A percentile compares a stretch with the other conserved stretches of the same genome.
phyloP scores from a whole-genome alignment of 202 grass and related monocot genomes.

The Bolboschoenoplectus hybrid region DNA sequence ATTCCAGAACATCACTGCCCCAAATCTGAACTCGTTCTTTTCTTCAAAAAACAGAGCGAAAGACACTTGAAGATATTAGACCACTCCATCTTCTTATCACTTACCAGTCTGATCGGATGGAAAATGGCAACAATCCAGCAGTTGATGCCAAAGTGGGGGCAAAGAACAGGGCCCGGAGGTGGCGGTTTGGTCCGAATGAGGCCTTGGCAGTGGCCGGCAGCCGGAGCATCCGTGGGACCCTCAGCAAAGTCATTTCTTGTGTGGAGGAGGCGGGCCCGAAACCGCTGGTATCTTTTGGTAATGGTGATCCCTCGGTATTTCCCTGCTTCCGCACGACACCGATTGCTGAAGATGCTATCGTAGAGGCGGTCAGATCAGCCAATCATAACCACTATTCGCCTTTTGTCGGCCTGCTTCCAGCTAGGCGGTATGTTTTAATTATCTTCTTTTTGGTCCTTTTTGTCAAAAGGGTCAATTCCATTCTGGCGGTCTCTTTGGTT shows the following conservation, averaged over 20 bases:
- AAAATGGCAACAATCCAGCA: neutral
- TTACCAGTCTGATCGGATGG: neutral
- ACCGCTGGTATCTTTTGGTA: conserved; percentile 47
- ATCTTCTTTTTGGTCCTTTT: neutral
- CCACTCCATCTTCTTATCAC: neutral
- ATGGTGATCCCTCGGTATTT: conserved; percentile 60
- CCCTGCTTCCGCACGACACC: conserved; percentile 60
- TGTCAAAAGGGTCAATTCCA: neutral
- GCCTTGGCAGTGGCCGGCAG: conserved; percentile 30
- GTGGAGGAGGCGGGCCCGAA: conserved; percentile 36
- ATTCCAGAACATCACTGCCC: too few relatives aligned
- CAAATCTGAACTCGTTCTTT: too few relatives aligned
- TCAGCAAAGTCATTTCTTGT: conserved; percentile 44
- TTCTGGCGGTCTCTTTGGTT: neutral
- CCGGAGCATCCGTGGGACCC: conserved; percentile 51
- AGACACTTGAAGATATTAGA: neutral
- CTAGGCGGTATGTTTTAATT: conserved; percentile 49
- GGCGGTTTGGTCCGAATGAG: conserved; percentile 44
- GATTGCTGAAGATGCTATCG: conserved; percentile 59
- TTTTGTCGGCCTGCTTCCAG: conserved; percentile 41
- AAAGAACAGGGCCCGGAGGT: conserved; percentile 24
- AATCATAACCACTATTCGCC: conserved; percentile 56
- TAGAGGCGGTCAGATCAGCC: conserved; percentile 53
- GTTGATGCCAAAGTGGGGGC: conserved; percentile 5
- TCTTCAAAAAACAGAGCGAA: too few relatives aligned